Base-by-base conservation (phyloP, 441 rosid genomes). In the Melastoma candidum region DNA sequence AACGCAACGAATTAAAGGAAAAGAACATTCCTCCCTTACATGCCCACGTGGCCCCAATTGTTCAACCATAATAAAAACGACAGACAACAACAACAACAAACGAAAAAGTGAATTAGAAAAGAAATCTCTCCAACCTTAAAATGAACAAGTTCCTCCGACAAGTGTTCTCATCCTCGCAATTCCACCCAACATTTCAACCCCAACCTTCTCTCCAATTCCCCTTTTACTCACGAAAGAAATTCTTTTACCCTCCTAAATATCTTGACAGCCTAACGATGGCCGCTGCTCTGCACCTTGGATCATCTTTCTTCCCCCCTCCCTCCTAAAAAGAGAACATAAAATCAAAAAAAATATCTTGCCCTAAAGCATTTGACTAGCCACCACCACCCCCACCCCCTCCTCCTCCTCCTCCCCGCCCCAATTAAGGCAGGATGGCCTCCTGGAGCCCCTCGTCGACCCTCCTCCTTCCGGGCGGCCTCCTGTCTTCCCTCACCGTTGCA, bases 401-500 rank as follows among this genome's bases (percentile, higher is more conserved):
- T 17, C 43, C 51, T 36, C 36, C 7, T 44, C 62, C 7, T 26
- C 46, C 48, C 53, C 55, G 32, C 12, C 26, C 47, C 26, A 53
- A 57, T 32, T 57, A 65, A 77, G 66, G 53, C 83, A 73, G 85
- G 83, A 82, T 82, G 89, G 89, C 85, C 89, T 65, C 59, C 39
- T 48, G 66, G 66, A 54, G 60, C 41, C 43, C 26, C 24, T 47
- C 61, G 4, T 51, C 26, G 50, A 32, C 48, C 47, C 39, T 53
- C n/a, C 60, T n/a, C 60, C 63, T 48, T 47, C 48, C 67, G 61
- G 45, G 49, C 51, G 78, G 81, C 81, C 83, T 74, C 85, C 80
- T 79, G 81, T 73, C 81, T 62, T 25, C 71, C 58, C 47, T 51
- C 47, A 44, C 46, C 51, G 26, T 17, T 54, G 48, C 60, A 6